A percentile compares a stretch with the other conserved stretches of the same genome.
phyloP scores from a whole-genome alignment of 495 filamentous ascomycete genomes.

The Cercophora sp. region DNA sequence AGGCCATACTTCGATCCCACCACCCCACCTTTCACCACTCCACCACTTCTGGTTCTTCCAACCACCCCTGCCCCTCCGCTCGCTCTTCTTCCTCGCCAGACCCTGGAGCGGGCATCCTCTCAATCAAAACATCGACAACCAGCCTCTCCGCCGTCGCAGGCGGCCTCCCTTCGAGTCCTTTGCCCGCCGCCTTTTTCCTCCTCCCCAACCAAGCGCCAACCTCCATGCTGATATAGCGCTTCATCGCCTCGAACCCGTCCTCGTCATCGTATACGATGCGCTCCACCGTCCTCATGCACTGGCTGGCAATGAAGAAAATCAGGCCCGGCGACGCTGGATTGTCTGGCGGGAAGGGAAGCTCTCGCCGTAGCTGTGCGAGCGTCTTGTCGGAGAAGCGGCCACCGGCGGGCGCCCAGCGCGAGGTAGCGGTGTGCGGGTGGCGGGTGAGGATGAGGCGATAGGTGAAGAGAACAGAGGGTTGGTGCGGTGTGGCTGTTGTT shows the following conservation, averaged over 20 bases:
- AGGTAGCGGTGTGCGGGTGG: not conserved
- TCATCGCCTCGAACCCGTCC: constrained; percentile 3
- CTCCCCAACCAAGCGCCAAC: not conserved
- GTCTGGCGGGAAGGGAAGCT: constrained; percentile 4
- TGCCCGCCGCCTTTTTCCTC: too few species aligned
- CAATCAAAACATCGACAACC: too few species aligned
- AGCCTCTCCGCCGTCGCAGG: too few species aligned
- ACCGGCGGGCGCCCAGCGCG: not conserved
- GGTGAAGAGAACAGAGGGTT: not conserved
- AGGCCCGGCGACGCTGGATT: not conserved
- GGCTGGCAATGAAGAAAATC: not conserved
- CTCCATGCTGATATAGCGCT: constrained; percentile 1
- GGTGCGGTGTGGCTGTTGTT: too few species aligned
- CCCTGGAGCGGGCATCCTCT: too few species aligned
- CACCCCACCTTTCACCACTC: too few species aligned
- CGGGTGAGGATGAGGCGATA: not conserved
- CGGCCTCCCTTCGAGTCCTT: too few species aligned
- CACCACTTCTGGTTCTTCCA: too few species aligned
- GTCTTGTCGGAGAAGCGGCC: constrained; percentile 3
- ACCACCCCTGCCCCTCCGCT: too few species aligned
- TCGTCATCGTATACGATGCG: not conserved
- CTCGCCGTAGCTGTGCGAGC: not conserved
- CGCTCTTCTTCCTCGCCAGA: too few species aligned
- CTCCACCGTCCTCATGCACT: constrained; percentile 4
- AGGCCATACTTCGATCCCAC: too few species aligned